Conservation (phyloP, 1,284 basidiomycete species). For the Flammula alnicola region DNA sequence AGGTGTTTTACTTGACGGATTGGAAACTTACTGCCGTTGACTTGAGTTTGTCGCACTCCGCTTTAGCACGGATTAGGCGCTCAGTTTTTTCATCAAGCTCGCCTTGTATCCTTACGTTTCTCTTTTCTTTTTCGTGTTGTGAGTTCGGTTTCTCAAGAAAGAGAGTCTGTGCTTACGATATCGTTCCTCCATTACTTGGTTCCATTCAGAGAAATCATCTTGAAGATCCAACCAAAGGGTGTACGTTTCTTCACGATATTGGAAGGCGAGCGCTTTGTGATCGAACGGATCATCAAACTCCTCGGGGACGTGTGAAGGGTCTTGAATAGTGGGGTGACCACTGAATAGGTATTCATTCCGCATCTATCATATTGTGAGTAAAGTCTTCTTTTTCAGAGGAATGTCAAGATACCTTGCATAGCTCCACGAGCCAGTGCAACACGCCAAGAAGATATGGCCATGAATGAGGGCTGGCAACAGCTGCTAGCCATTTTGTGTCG, state of each 20-base stretch:
- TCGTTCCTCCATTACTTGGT: constrained; percentile 70
- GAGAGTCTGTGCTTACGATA: constrained; percentile 59
- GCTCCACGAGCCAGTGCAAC: constrained; percentile 85
- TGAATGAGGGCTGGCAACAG: constrained; percentile 82
- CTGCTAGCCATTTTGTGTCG: constrained; percentile 82
- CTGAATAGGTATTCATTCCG: constrained; percentile 61
- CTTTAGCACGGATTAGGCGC: constrained; percentile 47
- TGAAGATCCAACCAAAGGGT: constrained; percentile 70
- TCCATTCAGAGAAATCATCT: constrained; percentile 75
- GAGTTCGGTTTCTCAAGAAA: background rate
- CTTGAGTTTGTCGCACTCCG: constrained; percentile 62
- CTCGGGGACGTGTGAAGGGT: constrained; percentile 61
- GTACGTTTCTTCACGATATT: constrained; percentile 76
- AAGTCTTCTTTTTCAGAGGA: background rate
- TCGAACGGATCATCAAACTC: constrained; percentile 76
- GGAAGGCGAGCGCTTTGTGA: constrained; percentile 75
- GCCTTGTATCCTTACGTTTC: constrained; percentile 63
- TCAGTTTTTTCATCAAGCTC: constrained; percentile 64
- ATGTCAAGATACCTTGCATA: constrained; percentile 65
- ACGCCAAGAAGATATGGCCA: constrained; percentile 86
- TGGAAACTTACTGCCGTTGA: constrained; percentile 53
- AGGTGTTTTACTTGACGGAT: constrained; percentile 5
- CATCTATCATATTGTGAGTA: constrained; percentile 30
- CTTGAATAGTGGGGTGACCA: constrained; percentile 68
- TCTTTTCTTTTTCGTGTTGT: constrained; percentile 50